Evolutionary conservation across 139 green algal genomes (phyloP).

Genomic region (Closterium sp.): DNA sequence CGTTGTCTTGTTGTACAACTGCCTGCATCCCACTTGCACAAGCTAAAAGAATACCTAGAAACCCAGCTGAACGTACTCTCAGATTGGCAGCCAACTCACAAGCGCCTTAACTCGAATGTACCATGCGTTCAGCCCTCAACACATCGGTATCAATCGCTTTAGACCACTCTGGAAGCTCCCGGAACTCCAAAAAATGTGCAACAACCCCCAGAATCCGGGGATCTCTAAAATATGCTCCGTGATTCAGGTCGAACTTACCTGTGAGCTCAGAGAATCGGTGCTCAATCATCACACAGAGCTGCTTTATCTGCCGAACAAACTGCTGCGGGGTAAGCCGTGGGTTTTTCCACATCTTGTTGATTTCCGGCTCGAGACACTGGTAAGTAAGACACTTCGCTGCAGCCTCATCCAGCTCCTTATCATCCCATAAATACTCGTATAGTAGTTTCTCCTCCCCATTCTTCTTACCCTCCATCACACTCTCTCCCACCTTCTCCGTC

Average conservation of each 20-base stretch:
- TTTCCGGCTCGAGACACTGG: neutral
- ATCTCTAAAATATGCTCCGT: neutral
- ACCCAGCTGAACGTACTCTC: too few species aligned
- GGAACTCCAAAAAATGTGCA: neutral
- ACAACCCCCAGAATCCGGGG: neutral
- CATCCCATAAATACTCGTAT: slow-evolving; percentile 9
- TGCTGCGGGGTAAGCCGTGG: slow-evolving; percentile 6
- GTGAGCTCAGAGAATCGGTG: neutral
- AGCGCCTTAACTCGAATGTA: neutral
- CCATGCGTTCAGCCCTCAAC: neutral
- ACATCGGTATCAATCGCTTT: neutral
- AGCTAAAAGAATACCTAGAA: too few species aligned
- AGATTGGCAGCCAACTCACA: neutral
- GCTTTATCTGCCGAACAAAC: neutral
- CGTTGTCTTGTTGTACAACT: too few species aligned
- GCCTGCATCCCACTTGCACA: too few species aligned
- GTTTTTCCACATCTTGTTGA: neutral
- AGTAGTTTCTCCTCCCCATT: neutral
- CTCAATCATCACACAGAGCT: neutral
- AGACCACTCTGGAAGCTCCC: neutral
- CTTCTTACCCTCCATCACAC: neutral
- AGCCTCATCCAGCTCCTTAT: neutral
- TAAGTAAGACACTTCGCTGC: neutral
- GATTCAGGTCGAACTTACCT: neutral
- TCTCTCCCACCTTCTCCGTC: too few species aligned